A percentile compares a stretch with the other conserved stretches of the same genome.
Evolutionary conservation across 257 asterid genomes (phyloP).

Genomic region (Salvia hispanica): DNA sequence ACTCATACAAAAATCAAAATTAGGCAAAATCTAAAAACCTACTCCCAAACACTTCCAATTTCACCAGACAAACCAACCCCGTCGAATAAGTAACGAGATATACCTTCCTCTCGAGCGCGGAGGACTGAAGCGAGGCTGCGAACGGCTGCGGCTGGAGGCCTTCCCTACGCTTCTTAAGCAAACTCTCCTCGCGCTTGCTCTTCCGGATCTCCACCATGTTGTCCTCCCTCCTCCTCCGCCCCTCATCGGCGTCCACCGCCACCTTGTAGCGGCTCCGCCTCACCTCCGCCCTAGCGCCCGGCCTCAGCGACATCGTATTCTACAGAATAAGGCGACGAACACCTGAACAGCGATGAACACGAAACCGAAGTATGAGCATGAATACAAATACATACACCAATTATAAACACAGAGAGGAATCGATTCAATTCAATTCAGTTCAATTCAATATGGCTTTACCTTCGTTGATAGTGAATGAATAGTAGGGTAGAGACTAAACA

Average conservation of each 20-base stretch:
- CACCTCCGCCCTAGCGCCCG: constrained; percentile 76
- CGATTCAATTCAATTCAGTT: too few relatives aligned
- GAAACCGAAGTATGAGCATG: not conserved
- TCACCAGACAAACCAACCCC: not conserved
- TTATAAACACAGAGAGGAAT: not conserved
- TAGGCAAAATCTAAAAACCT: not conserved
- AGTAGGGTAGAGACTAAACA: not conserved
- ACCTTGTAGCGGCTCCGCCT: constrained; percentile 94
- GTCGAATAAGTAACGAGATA: not conserved
- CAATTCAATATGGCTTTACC: constrained; percentile 26
- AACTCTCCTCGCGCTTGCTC: constrained; percentile 84
- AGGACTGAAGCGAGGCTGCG: constrained; percentile 50
- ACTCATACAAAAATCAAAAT: constrained; percentile 1
- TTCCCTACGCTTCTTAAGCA: constrained; percentile 90
- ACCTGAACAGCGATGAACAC: not conserved
- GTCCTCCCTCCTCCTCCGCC: constrained; percentile 90
- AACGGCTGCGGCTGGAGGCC: constrained; percentile 67
- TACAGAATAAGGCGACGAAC: not conserved
- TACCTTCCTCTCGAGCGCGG: constrained; percentile 74
- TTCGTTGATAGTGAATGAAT: constrained; percentile 4
- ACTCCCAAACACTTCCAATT: not conserved
- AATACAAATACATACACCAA: not conserved
- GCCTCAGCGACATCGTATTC: constrained; percentile 85
- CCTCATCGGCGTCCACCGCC: constrained; percentile 95
- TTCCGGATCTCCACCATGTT: constrained; percentile 98